A percentile compares a stretch with the other conserved stretches of the same genome.
These are phyloP conservation scores for Kuraishia hungarica DNA, from an alignment of 805 yeast genomes.

Conservation along the genomic window DNA sequence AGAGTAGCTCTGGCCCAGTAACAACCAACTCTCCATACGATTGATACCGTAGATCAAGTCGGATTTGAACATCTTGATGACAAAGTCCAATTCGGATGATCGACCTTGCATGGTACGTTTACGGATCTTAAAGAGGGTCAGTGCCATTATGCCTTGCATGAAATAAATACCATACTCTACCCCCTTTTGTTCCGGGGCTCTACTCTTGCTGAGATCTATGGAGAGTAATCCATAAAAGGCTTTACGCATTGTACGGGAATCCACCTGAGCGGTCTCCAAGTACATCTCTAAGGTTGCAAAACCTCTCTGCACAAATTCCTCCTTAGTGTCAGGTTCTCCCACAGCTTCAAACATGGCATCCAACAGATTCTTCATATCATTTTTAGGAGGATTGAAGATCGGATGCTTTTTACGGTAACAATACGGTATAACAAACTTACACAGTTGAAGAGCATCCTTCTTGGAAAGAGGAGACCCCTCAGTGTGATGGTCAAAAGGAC, in stretches of 20 bases:
- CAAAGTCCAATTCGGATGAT: constrained; percentile 71
- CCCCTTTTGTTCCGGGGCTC: constrained; percentile 24
- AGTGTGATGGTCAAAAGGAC: constrained; percentile 61
- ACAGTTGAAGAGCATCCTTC: constrained; percentile 24
- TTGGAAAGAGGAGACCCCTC: constrained; percentile 28
- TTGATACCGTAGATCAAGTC: constrained; percentile 63
- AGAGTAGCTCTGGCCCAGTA: constrained; percentile 73
- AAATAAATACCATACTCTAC: constrained; percentile 55
- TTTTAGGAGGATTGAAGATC: constrained; percentile 47
- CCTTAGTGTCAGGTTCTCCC: constrained; percentile 49
- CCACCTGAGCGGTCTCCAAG: constrained; percentile 34
- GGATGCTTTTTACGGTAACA: constrained; percentile 53
- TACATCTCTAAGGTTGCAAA: constrained; percentile 34
- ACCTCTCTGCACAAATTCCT: constrained; percentile 37
- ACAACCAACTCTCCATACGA: constrained; percentile 80
- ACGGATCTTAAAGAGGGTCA: constrained; percentile 61
- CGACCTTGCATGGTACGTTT: constrained; percentile 76
- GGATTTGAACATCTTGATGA: constrained; percentile 51
- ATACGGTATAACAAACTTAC: constrained; percentile 41
- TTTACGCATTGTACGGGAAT: constrained; percentile 34
- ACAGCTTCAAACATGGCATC: constrained; percentile 66
- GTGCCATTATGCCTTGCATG: constrained; percentile 56
- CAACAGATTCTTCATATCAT: constrained; percentile 63
- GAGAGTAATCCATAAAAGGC: constrained; percentile 42
- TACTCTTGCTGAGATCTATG: constrained; percentile 21